Percentiles rank a stretch among this genome's conserved stretches.
Conservation (phyloP, 768 basidiomycete genomes). For the Leccinum broughii region DNA sequence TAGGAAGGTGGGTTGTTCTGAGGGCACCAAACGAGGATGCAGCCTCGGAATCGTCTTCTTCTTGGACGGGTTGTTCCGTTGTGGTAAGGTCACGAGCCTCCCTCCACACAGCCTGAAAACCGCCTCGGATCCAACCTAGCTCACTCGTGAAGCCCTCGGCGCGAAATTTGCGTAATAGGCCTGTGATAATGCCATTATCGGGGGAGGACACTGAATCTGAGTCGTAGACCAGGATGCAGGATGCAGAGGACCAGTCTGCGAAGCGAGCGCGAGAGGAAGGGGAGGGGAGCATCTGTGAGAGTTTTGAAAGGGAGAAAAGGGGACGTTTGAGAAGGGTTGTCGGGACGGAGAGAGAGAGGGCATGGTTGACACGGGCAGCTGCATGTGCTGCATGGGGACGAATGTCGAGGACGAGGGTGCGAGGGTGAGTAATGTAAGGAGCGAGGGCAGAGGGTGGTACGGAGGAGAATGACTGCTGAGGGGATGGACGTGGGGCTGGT, state of each 20-base stretch:
- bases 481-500: neutral
- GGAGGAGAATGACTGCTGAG: constrained; percentile 22
- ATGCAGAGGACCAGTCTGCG: constrained; percentile 53
- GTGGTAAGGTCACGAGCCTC: constrained; percentile 56
- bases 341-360: constrained; percentile 87
- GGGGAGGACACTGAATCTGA: constrained; percentile 65
- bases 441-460: constrained; percentile 34
- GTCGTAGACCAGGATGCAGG: constrained; percentile 82
- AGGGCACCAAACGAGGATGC: constrained; percentile 34
- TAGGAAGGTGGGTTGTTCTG: constrained; percentile 60
- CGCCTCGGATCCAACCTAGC: constrained; percentile 80
- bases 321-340: constrained; percentile 94
- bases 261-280: constrained; percentile 58
- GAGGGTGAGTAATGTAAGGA: constrained; percentile 34
- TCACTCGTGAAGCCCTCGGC: constrained; percentile 59
- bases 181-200: constrained; percentile 67
- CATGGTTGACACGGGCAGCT: constrained; percentile 60
- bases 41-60: constrained; percentile 49
- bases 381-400: constrained; percentile 78
- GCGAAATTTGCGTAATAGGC: constrained; percentile 75
- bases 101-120: constrained; percentile 70
- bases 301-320: constrained; percentile 74
- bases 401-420: constrained; percentile 79
- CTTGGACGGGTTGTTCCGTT: constrained; percentile 46
- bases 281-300: constrained; percentile 80